Conservation (phyloP, 352 stramenopile species). For the Globisporangium canariense region DNA sequence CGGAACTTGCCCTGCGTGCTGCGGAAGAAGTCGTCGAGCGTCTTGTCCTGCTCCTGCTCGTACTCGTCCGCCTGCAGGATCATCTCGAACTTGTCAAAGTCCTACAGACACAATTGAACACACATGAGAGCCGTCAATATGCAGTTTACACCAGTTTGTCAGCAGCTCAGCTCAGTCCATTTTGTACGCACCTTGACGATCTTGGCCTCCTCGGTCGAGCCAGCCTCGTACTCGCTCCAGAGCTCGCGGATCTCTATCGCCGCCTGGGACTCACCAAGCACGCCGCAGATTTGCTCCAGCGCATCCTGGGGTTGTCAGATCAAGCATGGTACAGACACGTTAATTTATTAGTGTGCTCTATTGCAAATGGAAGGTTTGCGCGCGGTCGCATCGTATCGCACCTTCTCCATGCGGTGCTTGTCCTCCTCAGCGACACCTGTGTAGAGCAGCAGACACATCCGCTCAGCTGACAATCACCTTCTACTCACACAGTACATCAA, state of each 20-base stretch:
- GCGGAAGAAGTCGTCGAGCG: slow-evolving; percentile 75
- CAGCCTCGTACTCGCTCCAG: slow-evolving; percentile 88
- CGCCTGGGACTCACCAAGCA: slow-evolving; percentile 48
- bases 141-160: background rate
- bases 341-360: no score
- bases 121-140: background rate
- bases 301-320: slow-evolving; percentile 33
- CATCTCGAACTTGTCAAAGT: slow-evolving; percentile 96
- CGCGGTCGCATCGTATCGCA: slow-evolving; percentile 8
- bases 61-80: slow-evolving; percentile 93
- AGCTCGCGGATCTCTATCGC: slow-evolving; percentile 66
- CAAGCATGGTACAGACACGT: background rate
- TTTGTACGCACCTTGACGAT: slow-evolving; percentile 72
- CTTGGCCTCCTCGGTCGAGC: slow-evolving; percentile 73
- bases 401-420: slow-evolving; percentile 89
- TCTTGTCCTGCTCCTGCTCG: slow-evolving; percentile 64
- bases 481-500: background rate
- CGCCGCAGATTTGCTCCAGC: slow-evolving; percentile 63
- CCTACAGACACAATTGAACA: slow-evolving; percentile 24
- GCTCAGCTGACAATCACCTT: background rate
- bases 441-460: background rate
- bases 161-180: background rate
- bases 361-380: background rate
- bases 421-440: slow-evolving; percentile 84
- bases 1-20: slow-evolving; percentile 82